Base-by-base conservation (phyloP, 768 basidiomycete genomes). In the Macrolepiota dolichaula region DNA sequence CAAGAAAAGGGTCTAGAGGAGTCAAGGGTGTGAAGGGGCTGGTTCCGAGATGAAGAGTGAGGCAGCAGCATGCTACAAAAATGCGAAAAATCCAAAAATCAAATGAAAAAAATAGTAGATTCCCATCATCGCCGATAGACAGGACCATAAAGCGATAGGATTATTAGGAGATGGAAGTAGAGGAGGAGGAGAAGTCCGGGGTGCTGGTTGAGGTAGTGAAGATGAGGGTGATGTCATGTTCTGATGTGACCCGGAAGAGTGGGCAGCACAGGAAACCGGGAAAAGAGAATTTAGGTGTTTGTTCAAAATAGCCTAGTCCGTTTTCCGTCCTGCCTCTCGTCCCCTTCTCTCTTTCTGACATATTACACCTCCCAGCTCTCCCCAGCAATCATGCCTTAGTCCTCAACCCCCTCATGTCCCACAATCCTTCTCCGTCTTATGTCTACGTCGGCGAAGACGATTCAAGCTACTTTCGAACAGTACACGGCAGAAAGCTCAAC, bases 1-100 rank as follows among this genome's bases (percentile, higher is more conserved):
- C 78, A 47, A 94, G 81, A 72, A 88, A 91, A 24, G 77, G 73
- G 68, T 93, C 91, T 36, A 93, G 78, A 2, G 84, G 74, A 2
- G 90, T 89, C 52, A 91, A 78, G 75, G 72, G 2, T 46, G 27
- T 15, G 81, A 74, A 44, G 42, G 19, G 59, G 81, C 80, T 37
- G 52, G 19, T 38, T 54, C 52, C 12, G 88, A 79, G 56, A 90
- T 73, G 70, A 92, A 91, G 54, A 91, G 80, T 35, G 92, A 74
- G 52, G 63, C 54, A 64, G n/a, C 19, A 47, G 27, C 22, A 57
- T 15, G 12, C 55, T 57, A n/a, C 4, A 15, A 27, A 24, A 44
- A n/a, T n/a, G 5, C 9, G 42, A 9, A 44, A 19, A 15, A 35
- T 35, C 2, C 42, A 9, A 44, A 22, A 44, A 44, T 44, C 17